Conservation (phyloP, 1,284 basidiomycete species). For the Puccinia coronata region DNA sequence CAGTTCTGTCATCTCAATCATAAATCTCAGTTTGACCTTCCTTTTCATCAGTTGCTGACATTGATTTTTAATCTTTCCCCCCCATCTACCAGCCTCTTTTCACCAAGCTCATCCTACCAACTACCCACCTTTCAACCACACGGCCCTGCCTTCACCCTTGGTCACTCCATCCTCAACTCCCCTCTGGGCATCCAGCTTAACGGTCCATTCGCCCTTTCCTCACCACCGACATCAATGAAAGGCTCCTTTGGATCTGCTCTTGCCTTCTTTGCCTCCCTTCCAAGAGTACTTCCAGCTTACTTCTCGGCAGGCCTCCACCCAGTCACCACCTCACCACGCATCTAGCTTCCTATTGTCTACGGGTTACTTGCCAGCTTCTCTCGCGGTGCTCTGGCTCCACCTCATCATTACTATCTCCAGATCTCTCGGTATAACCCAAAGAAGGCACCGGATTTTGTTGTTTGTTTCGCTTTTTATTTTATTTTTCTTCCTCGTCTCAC, state of each 20-base stretch:
- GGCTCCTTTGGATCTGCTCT: conserved; percentile 40
- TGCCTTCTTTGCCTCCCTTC: conserved; percentile 13
- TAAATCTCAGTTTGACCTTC: not conserved
- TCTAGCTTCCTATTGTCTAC: conserved; percentile 12
- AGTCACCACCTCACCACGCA: conserved; percentile 15
- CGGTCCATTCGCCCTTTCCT: not conserved
- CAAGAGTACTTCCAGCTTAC: conserved; percentile 22
- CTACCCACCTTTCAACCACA: not conserved
- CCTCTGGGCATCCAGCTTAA: not conserved
- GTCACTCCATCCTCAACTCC: conserved; percentile 2
- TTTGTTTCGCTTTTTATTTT: not conserved
- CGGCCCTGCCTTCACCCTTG: not conserved
- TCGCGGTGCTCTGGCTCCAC: not conserved
- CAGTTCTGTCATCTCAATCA: not conserved
- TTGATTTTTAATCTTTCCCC: not conserved
- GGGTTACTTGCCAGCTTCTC: not conserved
- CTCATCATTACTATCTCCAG: not conserved
- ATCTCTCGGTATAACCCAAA: not conserved
- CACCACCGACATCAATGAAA: conserved; percentile 47
- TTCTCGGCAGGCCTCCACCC: conserved; percentile 47
- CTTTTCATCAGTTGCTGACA: not conserved
- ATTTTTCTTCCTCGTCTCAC: not conserved
- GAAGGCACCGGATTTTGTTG: not conserved
- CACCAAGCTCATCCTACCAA: conserved; percentile 25
- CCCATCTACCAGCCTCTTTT: not conserved